Conservation (phyloP, 352 stramenopile genomes). For the Phytopythium sindhum region DNA sequence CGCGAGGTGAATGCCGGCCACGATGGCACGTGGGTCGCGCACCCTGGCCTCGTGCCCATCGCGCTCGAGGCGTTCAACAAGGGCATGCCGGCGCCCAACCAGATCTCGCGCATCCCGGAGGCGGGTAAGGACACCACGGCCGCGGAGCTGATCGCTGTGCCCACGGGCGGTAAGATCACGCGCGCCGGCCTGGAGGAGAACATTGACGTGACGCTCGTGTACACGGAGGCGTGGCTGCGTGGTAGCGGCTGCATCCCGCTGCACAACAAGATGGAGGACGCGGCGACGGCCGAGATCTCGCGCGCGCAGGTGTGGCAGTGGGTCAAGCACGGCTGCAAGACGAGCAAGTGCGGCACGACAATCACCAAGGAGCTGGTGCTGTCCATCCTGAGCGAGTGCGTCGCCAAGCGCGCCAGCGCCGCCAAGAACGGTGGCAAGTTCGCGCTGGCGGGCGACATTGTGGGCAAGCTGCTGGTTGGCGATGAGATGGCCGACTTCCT, state of each 20-base stretch:
- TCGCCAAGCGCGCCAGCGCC: conserved; percentile 50
- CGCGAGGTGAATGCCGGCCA: conserved; percentile 90
- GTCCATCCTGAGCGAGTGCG: conserved; percentile 59
- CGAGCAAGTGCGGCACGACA: conserved; percentile 47
- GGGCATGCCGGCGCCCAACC: conserved; percentile 91
- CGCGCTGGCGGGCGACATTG: conserved; percentile 51
- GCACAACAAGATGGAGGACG: conserved; percentile 96
- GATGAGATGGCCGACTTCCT: conserved; percentile 83
- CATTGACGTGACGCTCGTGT: conserved; percentile 91
- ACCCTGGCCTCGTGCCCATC: conserved; percentile 92
- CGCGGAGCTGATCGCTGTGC: conserved; percentile 57
- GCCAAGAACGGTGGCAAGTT: conserved; percentile 57
- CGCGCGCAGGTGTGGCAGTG: conserved; percentile 94
- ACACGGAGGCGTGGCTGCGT: conserved; percentile 93
- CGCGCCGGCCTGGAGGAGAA: conserved; percentile 85
- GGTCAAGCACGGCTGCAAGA: conserved; percentile 70
- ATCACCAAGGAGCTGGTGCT: conserved; percentile 69
- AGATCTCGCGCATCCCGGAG: conserved; percentile 77
- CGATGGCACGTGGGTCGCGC: conserved; percentile 96
- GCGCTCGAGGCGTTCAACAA: conserved; percentile 93
- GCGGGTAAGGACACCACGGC: conserved; percentile 54
- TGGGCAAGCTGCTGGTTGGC: conserved; percentile 67
- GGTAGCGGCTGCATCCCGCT: conserved; percentile 93
- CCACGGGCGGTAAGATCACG: conserved; percentile 73
- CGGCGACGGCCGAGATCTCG: conserved; percentile 93